These are phyloP conservation scores for Sugiyamaella floridensis DNA, from an alignment of 805 yeast species.

Conservation along the genomic window DNA sequence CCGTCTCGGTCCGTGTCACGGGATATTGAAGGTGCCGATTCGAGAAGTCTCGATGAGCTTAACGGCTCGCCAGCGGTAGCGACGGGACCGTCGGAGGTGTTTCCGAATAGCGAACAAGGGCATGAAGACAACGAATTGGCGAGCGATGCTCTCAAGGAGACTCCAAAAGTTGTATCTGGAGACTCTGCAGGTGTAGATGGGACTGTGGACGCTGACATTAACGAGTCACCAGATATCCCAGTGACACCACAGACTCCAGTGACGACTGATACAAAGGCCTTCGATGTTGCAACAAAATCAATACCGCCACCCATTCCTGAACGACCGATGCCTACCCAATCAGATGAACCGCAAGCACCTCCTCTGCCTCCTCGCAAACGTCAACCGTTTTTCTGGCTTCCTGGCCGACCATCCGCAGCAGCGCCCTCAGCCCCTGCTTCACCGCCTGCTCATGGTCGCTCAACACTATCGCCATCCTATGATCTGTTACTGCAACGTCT, in stretches of 20 bases:
- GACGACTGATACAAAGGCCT: background rate
- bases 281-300: background rate
- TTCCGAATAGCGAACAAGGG: no score
- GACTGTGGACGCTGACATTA: background rate
- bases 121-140: no score
- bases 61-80: background rate
- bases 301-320: conserved; percentile 2
- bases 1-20: background rate
- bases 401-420: conserved; percentile 9
- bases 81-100: background rate
- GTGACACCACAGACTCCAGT: conserved; percentile 8
- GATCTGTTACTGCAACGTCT: conserved; percentile 57
- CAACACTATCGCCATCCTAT: conserved; percentile 36
- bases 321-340: conserved; percentile 4
- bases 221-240: background rate
- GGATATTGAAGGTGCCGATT: background rate
- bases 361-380: conserved; percentile 29
- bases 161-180: no score
- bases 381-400: conserved; percentile 27
- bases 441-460: conserved; percentile 3
- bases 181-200: no score
- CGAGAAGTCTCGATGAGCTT: background rate
- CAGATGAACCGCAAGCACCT: conserved; percentile 15
- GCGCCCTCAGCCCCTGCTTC: background rate
- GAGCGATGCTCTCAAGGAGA: no score